Percentiles rank a stretch among this genome's conserved stretches.
Evolutionary conservation across 2,329 filamentous ascomycete species (phyloP).

Genomic region (Alternaria novae-zelandiae): DNA sequence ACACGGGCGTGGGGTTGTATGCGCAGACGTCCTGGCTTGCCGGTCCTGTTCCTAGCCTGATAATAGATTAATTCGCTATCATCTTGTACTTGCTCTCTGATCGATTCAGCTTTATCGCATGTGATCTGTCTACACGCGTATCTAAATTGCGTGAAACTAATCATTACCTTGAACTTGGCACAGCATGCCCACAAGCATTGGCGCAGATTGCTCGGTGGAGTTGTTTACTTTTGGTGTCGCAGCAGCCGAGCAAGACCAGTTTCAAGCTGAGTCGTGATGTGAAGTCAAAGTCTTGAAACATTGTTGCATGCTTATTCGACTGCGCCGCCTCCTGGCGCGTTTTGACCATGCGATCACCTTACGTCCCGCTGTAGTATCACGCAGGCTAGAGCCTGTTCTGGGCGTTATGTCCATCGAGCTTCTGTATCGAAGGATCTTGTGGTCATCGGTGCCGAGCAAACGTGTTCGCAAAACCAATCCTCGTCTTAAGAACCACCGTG

Average conservation of each 20-base stretch:
- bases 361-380: background rate
- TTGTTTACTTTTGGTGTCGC: background rate
- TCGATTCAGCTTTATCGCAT: background rate
- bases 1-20: constrained; percentile 5
- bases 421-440: background rate
- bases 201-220: background rate
- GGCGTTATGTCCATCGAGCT: background rate
- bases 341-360: background rate
- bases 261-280: background rate
- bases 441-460: background rate
- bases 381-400: background rate
- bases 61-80: constrained; percentile 4
- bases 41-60: constrained; percentile 1
- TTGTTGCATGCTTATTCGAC: background rate
- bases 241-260: background rate
- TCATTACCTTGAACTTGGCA: background rate
- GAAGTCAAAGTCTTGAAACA: background rate
- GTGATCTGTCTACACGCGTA: background rate
- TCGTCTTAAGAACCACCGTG: background rate
- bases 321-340: background rate
- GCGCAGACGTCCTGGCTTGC: constrained; percentile 9
- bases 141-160: constrained; percentile 2
- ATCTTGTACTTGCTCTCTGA: background rate
- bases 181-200: background rate
- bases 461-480: background rate